These are phyloP conservation scores for Bruguiera parviflora DNA, from an alignment of 345 rosid genomes.

Conservation along the genomic window DNA sequence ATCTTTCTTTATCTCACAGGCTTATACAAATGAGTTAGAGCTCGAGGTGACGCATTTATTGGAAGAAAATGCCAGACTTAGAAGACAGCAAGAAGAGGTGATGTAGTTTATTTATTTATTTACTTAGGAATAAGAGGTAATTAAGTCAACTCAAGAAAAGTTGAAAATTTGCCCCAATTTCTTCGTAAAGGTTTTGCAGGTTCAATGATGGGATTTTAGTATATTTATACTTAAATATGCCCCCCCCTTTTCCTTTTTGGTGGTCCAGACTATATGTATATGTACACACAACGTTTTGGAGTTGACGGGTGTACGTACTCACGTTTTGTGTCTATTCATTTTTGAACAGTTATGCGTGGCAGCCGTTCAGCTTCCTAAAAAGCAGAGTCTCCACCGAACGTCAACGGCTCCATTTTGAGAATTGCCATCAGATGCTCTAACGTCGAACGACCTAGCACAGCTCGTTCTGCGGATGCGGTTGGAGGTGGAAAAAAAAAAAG, in stretches of 20 bases:
- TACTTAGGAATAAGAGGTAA: no score
- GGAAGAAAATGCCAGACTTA: slow-evolving; percentile 67
- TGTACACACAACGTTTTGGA: no score
- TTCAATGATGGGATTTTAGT: no score
- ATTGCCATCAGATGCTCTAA: slow-evolving; percentile 10
- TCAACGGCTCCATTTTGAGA: slow-evolving; percentile 80
- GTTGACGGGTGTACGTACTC: no score
- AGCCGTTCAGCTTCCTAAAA: slow-evolving; percentile 43
- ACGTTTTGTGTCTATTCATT: slow-evolving; percentile 11
- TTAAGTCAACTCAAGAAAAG: background rate
- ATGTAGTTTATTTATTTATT: background rate
- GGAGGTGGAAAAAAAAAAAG: background rate
- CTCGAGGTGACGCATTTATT: slow-evolving; percentile 45
- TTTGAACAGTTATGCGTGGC: slow-evolving; percentile 42
- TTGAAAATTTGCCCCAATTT: background rate
- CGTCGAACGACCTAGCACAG: background rate
- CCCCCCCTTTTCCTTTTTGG: no score
- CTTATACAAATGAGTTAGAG: slow-evolving; percentile 65
- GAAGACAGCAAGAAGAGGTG: slow-evolving; percentile 63
- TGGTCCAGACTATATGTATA: no score
- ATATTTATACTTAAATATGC: no score
- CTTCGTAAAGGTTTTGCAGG: background rate
- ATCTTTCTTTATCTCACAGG: slow-evolving; percentile 37
- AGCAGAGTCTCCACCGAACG: slow-evolving; percentile 46
- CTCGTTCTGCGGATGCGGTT: background rate